Evolutionary conservation across 129 eudicot species (phyloP).

Genomic region (Kitagawia praeruptora): DNA sequence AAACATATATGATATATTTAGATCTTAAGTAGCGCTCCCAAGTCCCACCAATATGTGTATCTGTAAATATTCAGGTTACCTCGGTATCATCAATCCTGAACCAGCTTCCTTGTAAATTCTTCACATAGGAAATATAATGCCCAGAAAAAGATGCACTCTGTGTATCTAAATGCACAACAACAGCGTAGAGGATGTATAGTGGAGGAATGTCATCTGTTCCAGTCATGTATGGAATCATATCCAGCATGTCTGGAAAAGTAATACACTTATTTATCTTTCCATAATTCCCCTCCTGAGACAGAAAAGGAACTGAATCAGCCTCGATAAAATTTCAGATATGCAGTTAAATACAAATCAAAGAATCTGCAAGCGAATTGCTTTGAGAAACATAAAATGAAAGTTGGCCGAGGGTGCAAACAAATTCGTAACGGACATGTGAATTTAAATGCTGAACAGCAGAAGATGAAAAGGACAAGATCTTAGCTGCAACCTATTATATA

Average conservation of each 20-base stretch:
- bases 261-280: slow-evolving; percentile 86
- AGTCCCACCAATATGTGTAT: not conserved
- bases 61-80: slow-evolving; percentile 31
- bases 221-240: slow-evolving; percentile 88
- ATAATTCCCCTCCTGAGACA: slow-evolving; percentile 69
- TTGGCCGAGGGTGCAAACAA: not conserved
- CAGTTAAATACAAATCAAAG: not conserved
- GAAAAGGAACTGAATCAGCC: slow-evolving; percentile 10
- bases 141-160: slow-evolving; percentile 94
- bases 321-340: not conserved
- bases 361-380: not conserved
- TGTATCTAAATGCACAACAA: slow-evolving; percentile 83
- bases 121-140: slow-evolving; percentile 79
- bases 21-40: not conserved
- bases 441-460: not conserved
- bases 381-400: not conserved
- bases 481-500: not conserved
- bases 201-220: slow-evolving; percentile 86
- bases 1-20: not conserved
- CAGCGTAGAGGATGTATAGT: slow-evolving; percentile 82
- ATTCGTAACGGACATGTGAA: not conserved
- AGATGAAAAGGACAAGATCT: not conserved
- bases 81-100: slow-evolving; percentile 71
- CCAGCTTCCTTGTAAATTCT: slow-evolving; percentile 88
- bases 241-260: slow-evolving; percentile 76